Evolutionary conservation across 148 eudicot species (phyloP), one percentile per base, ranked within the genome.

Genomic region (Diospyros kaki): DNA sequence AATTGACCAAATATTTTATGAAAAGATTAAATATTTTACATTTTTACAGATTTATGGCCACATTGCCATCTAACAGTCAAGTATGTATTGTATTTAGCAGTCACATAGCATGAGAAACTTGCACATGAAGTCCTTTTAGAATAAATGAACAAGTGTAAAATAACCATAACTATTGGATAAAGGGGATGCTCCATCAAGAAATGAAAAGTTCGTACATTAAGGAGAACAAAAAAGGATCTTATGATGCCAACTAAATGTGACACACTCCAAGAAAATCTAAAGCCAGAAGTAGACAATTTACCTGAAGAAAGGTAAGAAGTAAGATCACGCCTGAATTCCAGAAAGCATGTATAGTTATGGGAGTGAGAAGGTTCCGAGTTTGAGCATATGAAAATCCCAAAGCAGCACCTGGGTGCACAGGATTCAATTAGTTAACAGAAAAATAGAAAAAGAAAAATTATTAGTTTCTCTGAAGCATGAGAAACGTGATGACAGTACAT

Each of bases 281-380:
- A 46, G 15, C 18, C 5, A 77, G 67, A 64, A 54, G 56, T 46
- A 72, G 39, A 66, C 6, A 51, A 43, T 68, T 77, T 83, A 94
- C 98, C 98, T 89, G 96, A 78, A 95, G 96, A 82, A 95, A 90
- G 58, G 97, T 90, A 50, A 95, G 97, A 80, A 95, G 81, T 82
- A 95, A 82, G 77, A 95, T 89, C 59, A 92, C 97, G 55, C 98
- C 98, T 15, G 98, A 92, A 86, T 95, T 95, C 97, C 98, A 95
- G 54, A 95, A 54, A 17, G 97, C 86, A 67, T 95, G 98, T 70
- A 95, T 89, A 13, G 89, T 88, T 77, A 95, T 92, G 60, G 98
- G 90, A 61, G 98, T 89, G 71, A 92, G 82, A 81, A 95, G 89
- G 84, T 95, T 95, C 69, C 94, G 96, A 51, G 98, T 95, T 79